Base-by-base conservation (phyloP, 805 yeast species). In the Starmerella bombi region DNA sequence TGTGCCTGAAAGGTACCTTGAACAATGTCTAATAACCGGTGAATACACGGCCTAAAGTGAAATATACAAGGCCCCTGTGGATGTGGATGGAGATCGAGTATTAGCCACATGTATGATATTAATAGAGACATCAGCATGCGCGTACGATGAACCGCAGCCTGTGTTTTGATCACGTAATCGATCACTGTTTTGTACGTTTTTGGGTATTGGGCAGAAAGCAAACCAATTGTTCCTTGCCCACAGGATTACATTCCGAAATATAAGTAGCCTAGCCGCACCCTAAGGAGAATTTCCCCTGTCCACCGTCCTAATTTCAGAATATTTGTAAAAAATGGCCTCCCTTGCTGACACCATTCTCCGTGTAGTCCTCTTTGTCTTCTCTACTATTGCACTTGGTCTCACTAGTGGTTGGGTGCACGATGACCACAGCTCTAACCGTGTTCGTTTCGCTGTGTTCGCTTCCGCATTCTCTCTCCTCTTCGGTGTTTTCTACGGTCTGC, bases 361-460 rank as follows among this genome's bases (percentile, higher is more conserved):
- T 69, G 66, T 62, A 33, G 52, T 77, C 39, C 80, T 83, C 70
- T 79, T 86, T 56, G 66, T 74, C 54, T 77, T 83, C 64, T 71
- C 85, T 49, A 75, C 76, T 44, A 74, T 86, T 56, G 72, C 77
- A 41, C 74, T 91, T 48, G 98, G 95, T 61, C 70, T 88, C 56
- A 74, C 91, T 50, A 94, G 85, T 52, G 79, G 91, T n/a, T 73
- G 88, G 55, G 61, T 59, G 32, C 81, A 82, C 46, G 75, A 72
- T 56, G 57, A 58, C 52, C 67, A 72, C 59, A 29, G 49, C 32
- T 64, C 62, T 52, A 77, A 94, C 36, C 91, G 91, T 64, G 93
- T 91, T 50, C 85, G 84, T 69, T 85, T 80, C 62, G 79, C 63
- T 49, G 74, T 91, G 44, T 91, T 91, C 60, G 75, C 94, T 29